Percentiles rank a stretch among this genome's conserved stretches.
Conservation (phyloP, 1,284 basidiomycete genomes). For the Ustilago lituana region DNA sequence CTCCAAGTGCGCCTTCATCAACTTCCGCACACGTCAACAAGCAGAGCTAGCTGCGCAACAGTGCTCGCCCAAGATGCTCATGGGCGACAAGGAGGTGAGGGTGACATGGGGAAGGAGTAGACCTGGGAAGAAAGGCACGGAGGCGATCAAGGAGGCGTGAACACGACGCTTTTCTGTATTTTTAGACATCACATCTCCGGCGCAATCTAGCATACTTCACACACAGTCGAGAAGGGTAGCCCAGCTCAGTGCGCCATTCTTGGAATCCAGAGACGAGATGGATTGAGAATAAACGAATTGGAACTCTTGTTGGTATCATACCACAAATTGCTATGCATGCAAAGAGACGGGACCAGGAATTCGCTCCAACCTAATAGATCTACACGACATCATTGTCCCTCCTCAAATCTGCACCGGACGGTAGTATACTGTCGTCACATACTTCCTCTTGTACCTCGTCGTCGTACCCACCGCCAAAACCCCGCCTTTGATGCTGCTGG, state of each 20-base stretch:
- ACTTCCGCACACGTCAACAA: constrained; percentile 81
- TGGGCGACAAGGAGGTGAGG: constrained; percentile 78
- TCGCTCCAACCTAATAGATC: no score
- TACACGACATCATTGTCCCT: no score
- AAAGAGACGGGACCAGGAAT: neutral
- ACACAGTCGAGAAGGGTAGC: no score
- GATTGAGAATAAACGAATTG: no score
- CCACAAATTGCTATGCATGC: neutral
- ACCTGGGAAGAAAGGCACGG: constrained; percentile 22
- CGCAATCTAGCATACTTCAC: no score
- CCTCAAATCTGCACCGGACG: constrained; percentile 73
- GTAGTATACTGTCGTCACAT: constrained; percentile 77
- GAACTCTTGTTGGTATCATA: neutral
- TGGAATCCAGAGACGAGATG: no score
- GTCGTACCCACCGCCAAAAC: constrained; percentile 93
- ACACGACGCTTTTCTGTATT: constrained; percentile 75
- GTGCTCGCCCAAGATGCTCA: constrained; percentile 85
- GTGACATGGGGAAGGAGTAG: constrained; percentile 80
- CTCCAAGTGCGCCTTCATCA: constrained; percentile 87
- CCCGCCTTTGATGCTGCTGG: constrained; percentile 92
- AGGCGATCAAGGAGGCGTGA: neutral
- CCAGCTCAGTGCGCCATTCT: no score
- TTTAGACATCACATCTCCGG: constrained; percentile 7
- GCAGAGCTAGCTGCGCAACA: constrained; percentile 88
- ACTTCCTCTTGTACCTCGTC: constrained; percentile 90